Base-by-base conservation (phyloP, 2,329 filamentous ascomycete genomes). In the Diaporthe capsici region DNA sequence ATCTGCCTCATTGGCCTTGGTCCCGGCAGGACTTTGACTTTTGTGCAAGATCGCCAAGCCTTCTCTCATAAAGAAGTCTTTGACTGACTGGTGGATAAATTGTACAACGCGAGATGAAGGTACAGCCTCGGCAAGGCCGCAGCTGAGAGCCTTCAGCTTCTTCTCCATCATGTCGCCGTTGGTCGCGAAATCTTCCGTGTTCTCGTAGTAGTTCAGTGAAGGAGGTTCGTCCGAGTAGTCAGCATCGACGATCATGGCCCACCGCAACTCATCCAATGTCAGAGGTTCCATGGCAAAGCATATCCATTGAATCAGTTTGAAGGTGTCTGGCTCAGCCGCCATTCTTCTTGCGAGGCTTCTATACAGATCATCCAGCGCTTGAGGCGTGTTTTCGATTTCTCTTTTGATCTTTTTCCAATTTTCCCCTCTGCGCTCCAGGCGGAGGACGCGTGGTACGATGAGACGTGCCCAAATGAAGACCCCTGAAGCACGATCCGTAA, bases 401-500 rank as follows among this genome's bases (percentile, higher is more conserved):
- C 2, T n/a, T 76, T 80, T 55, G 3, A 84, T 84, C n/a, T 22
- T 68, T 0, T 55, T 17, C 15, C 67, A 7, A 1, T 34, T 25
- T 4, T 37, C 37, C 1, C 80, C 79, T 4, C 77, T 34, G 0
- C 31, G 34, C 0, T 79, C 55, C 12, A 82, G 77, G 0, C 74
- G 4, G 0, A 80, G 28, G 15, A 79, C 78, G 17, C 51, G 58
- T 0, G 79, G 53, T 8, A 81, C 76, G 0, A 84, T 82, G 17
- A 86, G 78, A n/a, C 44, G 70, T 0, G 82, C 83, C 85, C 84
- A 86, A 31, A 84, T 76, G 67, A 86, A 86, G 8, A 85, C 75
- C 3, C 84, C 84, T 7, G 55, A 31, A 1, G 84, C 81, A 17
- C 79, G 79, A 3, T 72, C 3, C 3, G 75, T 79, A 28, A 86